Base-by-base conservation (phyloP, 148 eudicot species). In the Silene conica region DNA sequence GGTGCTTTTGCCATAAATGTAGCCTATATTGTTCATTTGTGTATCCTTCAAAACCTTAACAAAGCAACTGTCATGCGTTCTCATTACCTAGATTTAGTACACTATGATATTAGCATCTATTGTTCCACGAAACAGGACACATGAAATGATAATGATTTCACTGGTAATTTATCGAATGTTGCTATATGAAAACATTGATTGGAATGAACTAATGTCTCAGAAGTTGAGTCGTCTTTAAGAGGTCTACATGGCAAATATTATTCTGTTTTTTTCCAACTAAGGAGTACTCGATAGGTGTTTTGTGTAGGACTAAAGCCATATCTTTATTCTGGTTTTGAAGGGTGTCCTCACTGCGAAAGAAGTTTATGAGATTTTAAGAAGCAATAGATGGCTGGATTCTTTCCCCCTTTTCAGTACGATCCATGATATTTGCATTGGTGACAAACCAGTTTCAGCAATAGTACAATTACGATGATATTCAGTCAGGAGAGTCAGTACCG, bases 261-360 rank as follows among this genome's bases (percentile, higher is more conserved):
- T 62, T 62, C 5, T 4, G 16, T 11, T n/a, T 12, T 23, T 7
- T 8, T 11, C 22, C 65, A 28, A 28, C 26, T 25, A 5, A 10
- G 19, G 41, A 34, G 41, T 60, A 60, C 64, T 26, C 23, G 12
- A 10, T 62, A 62, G 28, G 66, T 62, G 16, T 12, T 13, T 16
- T 26, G 12, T 26, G 25, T 12, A 62, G 38, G 12, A 60, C 16
- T 70, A 50, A 62, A 48, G 66, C 50, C 8, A 1, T 34, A 3
- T 31, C 13, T 72, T 61, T 28, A 15, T 59, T 70, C 23, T 46
- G 66, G 63, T 83, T 73, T 82, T 85, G 81, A 74, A 95, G 99
- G 99, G 99, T 58, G 94, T 95, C 34, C 87, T 87, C n/a, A 95
- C 97, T 25, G 99, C 92, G 28, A 86, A 78, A 76, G 99, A 95